Evolutionary conservation across 2,329 filamentous ascomycete genomes (phyloP).

Genomic region (Cladophialophora bantiana): DNA sequence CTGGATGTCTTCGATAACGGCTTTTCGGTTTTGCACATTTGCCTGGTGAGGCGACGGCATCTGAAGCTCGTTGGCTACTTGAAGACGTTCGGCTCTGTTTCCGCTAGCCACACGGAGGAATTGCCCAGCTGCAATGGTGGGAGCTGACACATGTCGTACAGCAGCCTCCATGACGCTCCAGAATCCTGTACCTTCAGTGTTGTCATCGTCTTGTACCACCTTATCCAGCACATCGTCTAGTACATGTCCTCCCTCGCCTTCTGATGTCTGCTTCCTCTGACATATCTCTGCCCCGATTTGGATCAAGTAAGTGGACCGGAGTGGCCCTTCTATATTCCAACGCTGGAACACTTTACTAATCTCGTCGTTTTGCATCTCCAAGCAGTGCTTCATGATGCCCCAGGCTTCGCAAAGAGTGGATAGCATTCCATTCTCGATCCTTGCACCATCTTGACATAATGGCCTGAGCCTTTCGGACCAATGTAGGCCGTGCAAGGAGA

Average conservation of each 20-base stretch:
- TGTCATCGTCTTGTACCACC: slow-evolving; percentile 13
- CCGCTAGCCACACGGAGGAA: neutral
- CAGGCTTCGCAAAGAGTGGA: slow-evolving; percentile 14
- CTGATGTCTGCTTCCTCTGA: neutral
- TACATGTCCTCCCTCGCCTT: neutral
- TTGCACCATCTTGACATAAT: slow-evolving; percentile 15
- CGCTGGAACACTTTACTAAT: neutral
- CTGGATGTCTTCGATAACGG: no score
- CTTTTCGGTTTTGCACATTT: no score
- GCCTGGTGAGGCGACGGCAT: no score
- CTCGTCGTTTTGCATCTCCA: slow-evolving; percentile 6
- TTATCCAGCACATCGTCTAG: slow-evolving; percentile 8
- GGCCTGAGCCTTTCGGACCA: neutral
- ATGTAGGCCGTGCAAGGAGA: slow-evolving; percentile 4
- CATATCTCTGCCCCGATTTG: slow-evolving; percentile 15
- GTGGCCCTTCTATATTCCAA: slow-evolving; percentile 4
- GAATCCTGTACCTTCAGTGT: slow-evolving; percentile 4
- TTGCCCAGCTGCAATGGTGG: slow-evolving; percentile 8
- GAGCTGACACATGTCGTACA: neutral
- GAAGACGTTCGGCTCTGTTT: neutral
- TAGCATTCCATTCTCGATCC: slow-evolving; percentile 13
- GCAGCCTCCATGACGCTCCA: slow-evolving; percentile 4
- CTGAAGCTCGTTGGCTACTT: no score
- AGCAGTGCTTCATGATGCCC: slow-evolving; percentile 8
- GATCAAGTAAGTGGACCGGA: neutral